Percentiles rank a stretch among this genome's conserved stretches.
Evolutionary conservation across 2,329 filamentous ascomycete species (phyloP).

Genomic region (Venturia pyrina): DNA sequence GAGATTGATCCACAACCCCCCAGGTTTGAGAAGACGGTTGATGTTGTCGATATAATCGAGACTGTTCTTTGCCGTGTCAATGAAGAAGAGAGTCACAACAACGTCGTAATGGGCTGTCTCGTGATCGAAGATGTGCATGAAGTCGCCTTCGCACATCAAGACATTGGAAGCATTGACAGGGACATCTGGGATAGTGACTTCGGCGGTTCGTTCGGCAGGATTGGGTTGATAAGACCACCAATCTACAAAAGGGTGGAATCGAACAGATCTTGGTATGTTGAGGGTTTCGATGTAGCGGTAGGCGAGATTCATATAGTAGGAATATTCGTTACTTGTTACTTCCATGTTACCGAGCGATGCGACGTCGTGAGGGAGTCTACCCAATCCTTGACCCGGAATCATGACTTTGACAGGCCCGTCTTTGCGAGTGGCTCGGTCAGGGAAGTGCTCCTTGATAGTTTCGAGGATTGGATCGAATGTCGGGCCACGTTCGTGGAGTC

Average conservation of each 20-base stretch:
- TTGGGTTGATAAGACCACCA: conserved; percentile 12
- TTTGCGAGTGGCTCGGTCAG: conserved; percentile 5
- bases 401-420: conserved; percentile 6
- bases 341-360: conserved; percentile 4
- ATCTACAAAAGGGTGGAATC: conserved; percentile 5
- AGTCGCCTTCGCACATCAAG: conserved; percentile 11
- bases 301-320: conserved; percentile 10
- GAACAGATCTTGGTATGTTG: neutral
- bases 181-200: conserved; percentile 5
- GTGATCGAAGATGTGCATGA: conserved; percentile 3
- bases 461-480: conserved; percentile 8
- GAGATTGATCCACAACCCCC: conserved; percentile 11
- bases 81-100: conserved; percentile 11
- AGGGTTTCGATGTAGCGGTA: conserved; percentile 11
- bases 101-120: conserved; percentile 7
- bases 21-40: conserved; percentile 9
- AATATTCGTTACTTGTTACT: conserved; percentile 12
- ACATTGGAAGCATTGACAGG: neutral
- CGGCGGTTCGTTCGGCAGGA: neutral
- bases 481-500: conserved; percentile 10
- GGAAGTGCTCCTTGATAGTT: conserved; percentile 8
- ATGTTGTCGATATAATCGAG: conserved; percentile 11
- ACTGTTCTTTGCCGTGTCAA: conserved; percentile 11
- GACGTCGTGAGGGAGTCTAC: conserved; percentile 11
- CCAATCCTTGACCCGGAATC: conserved; percentile 9